Base-by-base conservation (phyloP, 2,329 filamentous ascomycete genomes). In the Fusarium acutatum region DNA sequence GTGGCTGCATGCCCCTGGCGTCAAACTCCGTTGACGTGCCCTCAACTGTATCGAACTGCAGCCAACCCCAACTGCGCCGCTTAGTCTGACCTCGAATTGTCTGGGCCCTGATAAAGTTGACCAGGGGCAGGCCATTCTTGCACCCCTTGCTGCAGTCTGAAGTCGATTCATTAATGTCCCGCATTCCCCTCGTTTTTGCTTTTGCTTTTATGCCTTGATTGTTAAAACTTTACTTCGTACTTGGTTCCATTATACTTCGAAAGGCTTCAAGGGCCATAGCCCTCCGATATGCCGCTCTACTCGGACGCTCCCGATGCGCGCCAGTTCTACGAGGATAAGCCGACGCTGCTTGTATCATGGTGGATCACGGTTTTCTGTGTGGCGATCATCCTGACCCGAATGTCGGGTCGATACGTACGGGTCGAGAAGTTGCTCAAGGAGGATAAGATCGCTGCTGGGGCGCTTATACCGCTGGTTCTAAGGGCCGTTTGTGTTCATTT, bases 331-430 rank as follows among this genome's bases (percentile, higher is more conserved):
- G 76, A 86, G 49, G 91, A 95, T 83, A 96, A 96, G 80, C 94
- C 95, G 22, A 97, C 95, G 2, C 86, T 98, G 54, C 87, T 98
- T 71, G 94, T 97, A 76, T 95, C 93, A 80, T 97, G 95, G 94
- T 98, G 95, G 95, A 94, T 93, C 73, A 95, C 94, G 28, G 84
- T 90, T 11, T 95, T 95, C 80, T 92, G 94, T 67, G 86, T 93
- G 30, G 89, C 91, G 64, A 93, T 97, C 76, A 97, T 98, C 73
- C 80, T 94, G 30, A 86, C 94, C 60, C 90, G 95, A 20, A 84
- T 97, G 34, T 85, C 86, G 65, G 95, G 95, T 53, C 92, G 95
- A 70, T 96, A 94, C 82, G 87, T 97, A 38, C 89, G 95, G 52
- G 94, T 93, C 64, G 93, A 97, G 82, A 90, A 88, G 76, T 87